Base-by-base conservation (phyloP, 306 rosid species). In the Cicer yamashitae region DNA sequence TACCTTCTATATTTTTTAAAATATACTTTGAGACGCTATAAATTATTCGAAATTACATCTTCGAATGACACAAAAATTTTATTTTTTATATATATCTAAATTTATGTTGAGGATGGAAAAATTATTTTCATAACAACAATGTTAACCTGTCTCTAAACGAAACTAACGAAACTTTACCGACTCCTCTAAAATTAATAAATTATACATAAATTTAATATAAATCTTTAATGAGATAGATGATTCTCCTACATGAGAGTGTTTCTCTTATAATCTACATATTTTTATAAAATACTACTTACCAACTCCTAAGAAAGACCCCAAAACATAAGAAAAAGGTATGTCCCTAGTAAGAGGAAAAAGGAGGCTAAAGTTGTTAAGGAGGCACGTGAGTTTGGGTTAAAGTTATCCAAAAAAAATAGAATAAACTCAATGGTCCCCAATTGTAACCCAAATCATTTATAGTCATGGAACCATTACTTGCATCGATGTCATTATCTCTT, bases 381-480 rank as follows among this genome's bases (percentile, higher is more conserved):
- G 73, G 70, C 87, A 84, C 82, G 84, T 76, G 87, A 58, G 70
- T 43, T 70, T 75, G 54, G 54, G 79, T 37, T 75, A 70, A 70
- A 79, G 79, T 45, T 57, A 44, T 65, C 67, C 54, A 4, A 4
- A 20, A 74, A 74, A 34, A 8, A 53, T 70, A 54, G 75, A 78
- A 45, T 69, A 63, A 83, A 65, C 53, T 7, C 0, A 45, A 59
- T 79, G 84, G 84, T 79, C 87, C 86, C 84, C 34, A 59, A 74
- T 47, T 10, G 67, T 44, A 69, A 41, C 30, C 34, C 43, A 17
- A 70, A 79, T 79, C n/a, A 79, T 58, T 79, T 18, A 46, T 46
- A 53, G 45, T 41, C 45, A 68, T 75, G 84, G 79, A 59, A 6
- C 73, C 60, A 77, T 58, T 46, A 59, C 75, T 67, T 70, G 59